Evolutionary conservation across 2,329 filamentous ascomycete species (phyloP).

Genomic region (Apiospora pterosperma): DNA sequence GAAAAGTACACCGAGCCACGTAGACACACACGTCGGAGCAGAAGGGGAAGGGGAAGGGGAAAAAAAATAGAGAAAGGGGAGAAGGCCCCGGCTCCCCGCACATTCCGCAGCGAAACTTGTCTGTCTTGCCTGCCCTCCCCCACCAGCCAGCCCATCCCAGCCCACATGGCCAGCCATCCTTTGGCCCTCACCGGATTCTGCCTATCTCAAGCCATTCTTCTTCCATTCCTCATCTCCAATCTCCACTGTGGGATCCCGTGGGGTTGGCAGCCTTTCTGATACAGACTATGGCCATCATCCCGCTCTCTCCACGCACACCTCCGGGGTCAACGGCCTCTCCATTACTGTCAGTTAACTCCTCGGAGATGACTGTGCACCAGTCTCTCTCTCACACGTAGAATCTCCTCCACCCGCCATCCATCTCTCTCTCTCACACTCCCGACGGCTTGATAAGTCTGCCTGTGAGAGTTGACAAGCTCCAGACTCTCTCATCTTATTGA

Average conservation of each 20-base stretch:
- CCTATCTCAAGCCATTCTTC: neutral
- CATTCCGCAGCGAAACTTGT: neutral
- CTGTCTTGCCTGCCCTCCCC: no score
- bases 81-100: neutral
- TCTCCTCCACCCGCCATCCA: no score
- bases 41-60: no score
- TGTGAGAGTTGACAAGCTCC: no score
- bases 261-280: neutral
- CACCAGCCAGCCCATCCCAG: no score
- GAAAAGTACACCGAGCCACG: neutral
- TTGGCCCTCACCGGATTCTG: neutral
- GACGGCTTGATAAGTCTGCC: no score
- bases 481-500: no score
- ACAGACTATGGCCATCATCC: constrained; percentile 1
- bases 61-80: no score
- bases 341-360: neutral
- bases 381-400: neutral
- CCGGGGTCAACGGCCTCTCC: neutral
- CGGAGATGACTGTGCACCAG: neutral
- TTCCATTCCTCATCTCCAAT: neutral
- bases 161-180: no score
- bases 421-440: neutral
- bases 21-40: no score
- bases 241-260: neutral
- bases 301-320: neutral